A percentile compares a stretch with the other conserved stretches of the same genome.
Evolutionary conservation across 768 basidiomycete genomes (phyloP).

Genomic region (Mycena galericulata): DNA sequence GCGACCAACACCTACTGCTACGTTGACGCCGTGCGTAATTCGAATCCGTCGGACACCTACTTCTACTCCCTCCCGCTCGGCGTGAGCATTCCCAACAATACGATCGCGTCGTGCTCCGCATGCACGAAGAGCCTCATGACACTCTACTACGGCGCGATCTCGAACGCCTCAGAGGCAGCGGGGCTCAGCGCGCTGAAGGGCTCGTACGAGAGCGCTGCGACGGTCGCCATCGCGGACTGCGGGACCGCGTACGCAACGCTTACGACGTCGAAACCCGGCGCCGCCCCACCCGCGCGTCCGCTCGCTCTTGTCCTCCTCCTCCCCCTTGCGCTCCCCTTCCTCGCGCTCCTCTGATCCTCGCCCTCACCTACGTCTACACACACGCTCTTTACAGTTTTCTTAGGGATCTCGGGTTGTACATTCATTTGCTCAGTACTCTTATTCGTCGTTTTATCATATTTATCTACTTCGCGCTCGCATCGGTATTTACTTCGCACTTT

Average conservation of each 20-base stretch:
- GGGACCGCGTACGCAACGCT: conserved; percentile 61
- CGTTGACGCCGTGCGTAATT: conserved; percentile 67
- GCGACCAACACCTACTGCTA: conserved; percentile 79
- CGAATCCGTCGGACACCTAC: conserved; percentile 76
- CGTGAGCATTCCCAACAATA: conserved; percentile 59
- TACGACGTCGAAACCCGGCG: background rate
- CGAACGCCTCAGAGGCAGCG: conserved; percentile 39
- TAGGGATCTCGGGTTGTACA: conserved; percentile 17
- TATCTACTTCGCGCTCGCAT: conserved; percentile 25
- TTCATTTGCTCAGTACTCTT: background rate
- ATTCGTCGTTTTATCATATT: conserved; percentile 21
- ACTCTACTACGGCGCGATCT: conserved; percentile 61
- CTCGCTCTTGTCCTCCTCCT: background rate
- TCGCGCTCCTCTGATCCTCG: background rate
- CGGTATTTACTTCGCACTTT: too few species aligned
- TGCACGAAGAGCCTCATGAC: conserved; percentile 74
- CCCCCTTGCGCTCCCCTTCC: background rate
- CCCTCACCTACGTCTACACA: conserved; percentile 6
- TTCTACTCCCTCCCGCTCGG: conserved; percentile 79
- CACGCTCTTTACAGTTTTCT: conserved; percentile 14
- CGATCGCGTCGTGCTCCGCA: conserved; percentile 67
- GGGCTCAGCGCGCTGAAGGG: conserved; percentile 52
- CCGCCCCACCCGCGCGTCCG: background rate
- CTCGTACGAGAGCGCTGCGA: conserved; percentile 64
- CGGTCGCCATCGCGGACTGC: conserved; percentile 59